Conservation (phyloP, 495 filamentous ascomycete species). For the Halenospora varia region DNA sequence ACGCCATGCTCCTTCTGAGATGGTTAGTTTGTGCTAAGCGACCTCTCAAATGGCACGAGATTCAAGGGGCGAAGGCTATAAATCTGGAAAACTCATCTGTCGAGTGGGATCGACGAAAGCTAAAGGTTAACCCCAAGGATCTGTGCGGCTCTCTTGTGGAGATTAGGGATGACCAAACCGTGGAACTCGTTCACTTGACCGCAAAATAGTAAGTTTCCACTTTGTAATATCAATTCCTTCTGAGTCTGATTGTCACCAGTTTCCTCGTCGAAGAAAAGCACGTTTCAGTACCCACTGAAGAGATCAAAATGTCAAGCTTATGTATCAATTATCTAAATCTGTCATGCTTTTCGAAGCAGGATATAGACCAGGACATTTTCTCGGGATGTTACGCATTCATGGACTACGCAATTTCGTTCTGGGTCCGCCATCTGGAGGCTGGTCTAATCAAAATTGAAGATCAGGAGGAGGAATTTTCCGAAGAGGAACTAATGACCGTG, state of each 20-base stretch:
- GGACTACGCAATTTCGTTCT: slow-evolving; percentile 36
- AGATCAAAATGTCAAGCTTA: slow-evolving; percentile 28
- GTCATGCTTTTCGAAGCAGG: slow-evolving; percentile 23
- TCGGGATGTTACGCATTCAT: slow-evolving; percentile 31
- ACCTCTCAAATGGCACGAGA: slow-evolving; percentile 43
- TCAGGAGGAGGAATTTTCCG: not conserved
- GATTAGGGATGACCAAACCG: slow-evolving; percentile 27
- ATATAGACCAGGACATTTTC: slow-evolving; percentile 7
- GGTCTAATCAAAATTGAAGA: not conserved
- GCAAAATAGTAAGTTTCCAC: slow-evolving; percentile 34
- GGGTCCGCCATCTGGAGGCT: slow-evolving; percentile 32
- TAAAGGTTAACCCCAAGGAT: slow-evolving; percentile 13
- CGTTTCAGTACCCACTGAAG: slow-evolving; percentile 19
- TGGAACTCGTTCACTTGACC: slow-evolving; percentile 41
- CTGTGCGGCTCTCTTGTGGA: slow-evolving; percentile 44
- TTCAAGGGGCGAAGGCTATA: slow-evolving; percentile 39
- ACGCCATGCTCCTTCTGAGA: slow-evolving; percentile 34
- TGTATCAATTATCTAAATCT: slow-evolving; percentile 32
- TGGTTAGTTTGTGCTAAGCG: slow-evolving; percentile 41
- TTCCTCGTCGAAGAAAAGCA: slow-evolving; percentile 21
- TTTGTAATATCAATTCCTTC: not conserved
- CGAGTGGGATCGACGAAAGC: not conserved
- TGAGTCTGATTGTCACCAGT: not conserved
- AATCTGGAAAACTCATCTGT: slow-evolving; percentile 10
- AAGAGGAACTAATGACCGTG: not conserved